These are phyloP conservation scores for Pythium coloratum DNA, from an alignment of 352 stramenopile genomes.

Conservation along the genomic window DNA sequence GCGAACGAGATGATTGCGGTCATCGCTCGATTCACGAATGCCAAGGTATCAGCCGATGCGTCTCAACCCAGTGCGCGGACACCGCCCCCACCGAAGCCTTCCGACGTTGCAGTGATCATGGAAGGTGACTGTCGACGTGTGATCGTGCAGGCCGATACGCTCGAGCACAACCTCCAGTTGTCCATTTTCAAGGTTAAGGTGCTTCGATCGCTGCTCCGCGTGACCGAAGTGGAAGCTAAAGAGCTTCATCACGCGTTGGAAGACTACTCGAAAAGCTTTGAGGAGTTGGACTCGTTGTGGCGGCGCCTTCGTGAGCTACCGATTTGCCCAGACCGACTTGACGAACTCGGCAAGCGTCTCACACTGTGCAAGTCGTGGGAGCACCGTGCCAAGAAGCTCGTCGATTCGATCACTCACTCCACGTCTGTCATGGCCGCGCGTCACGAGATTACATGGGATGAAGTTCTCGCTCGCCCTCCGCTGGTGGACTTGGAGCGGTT, in stretches of 20 bases:
- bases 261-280: conserved; percentile 30
- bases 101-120: conserved; percentile 24
- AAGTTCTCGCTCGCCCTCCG: conserved; percentile 32
- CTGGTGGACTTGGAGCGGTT: conserved; percentile 55
- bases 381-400: conserved; percentile 41
- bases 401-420: conserved; percentile 26
- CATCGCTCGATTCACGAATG: conserved; percentile 28
- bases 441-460: conserved; percentile 20
- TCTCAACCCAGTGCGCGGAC: not conserved
- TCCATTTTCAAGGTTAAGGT: conserved; percentile 32
- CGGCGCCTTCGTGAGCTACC: conserved; percentile 30
- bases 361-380: conserved; percentile 59
- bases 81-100: conserved; percentile 7
- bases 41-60: conserved; percentile 6
- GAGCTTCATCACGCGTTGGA: conserved; percentile 22
- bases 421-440: conserved; percentile 3
- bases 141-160: conserved; percentile 20
- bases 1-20: conserved; percentile 29
- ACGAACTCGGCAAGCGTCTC: conserved; percentile 55
- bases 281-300: conserved; percentile 31
- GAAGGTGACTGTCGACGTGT: conserved; percentile 26
- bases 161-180: conserved; percentile 16
- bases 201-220: conserved; percentile 19
- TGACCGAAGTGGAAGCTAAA: conserved; percentile 19
- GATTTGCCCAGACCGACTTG: conserved; percentile 39